Conservation (phyloP, 2,329 filamentous ascomycete genomes). For the Elsinoe perseae region DNA sequence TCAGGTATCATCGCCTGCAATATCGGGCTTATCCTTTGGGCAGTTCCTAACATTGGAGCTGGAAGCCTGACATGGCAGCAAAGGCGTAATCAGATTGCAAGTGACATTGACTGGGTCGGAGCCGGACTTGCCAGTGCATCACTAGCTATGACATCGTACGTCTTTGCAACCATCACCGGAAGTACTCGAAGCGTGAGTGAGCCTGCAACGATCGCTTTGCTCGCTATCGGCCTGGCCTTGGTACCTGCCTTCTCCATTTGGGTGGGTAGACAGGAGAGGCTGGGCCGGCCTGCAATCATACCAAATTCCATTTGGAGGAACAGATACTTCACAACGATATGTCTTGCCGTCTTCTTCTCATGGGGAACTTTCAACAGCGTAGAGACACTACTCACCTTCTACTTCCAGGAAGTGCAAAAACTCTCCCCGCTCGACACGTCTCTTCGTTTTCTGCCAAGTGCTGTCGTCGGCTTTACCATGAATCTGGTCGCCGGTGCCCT, state of each 20-base stretch:
- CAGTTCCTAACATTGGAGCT: slow-evolving; percentile 29
- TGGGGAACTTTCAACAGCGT: slow-evolving; percentile 34
- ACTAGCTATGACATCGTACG: slow-evolving; percentile 45
- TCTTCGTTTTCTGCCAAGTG: slow-evolving; percentile 38
- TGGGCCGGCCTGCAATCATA: slow-evolving; percentile 47
- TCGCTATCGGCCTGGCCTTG: slow-evolving; percentile 38
- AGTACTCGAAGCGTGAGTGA: slow-evolving; percentile 21
- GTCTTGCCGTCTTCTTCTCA: slow-evolving; percentile 35
- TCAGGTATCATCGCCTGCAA: slow-evolving; percentile 38
- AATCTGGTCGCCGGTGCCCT: slow-evolving; percentile 43
- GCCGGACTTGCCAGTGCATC: slow-evolving; percentile 40
- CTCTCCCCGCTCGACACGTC: slow-evolving; percentile 31
- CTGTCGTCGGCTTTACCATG: slow-evolving; percentile 33
- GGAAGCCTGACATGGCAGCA: slow-evolving; percentile 22
- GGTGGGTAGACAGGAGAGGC: slow-evolving; percentile 44
- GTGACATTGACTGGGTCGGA: slow-evolving; percentile 49
- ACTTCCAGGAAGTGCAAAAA: slow-evolving; percentile 37
- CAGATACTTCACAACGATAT: slow-evolving; percentile 48
- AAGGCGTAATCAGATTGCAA: slow-evolving; percentile 27
- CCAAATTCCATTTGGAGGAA: slow-evolving; percentile 58
- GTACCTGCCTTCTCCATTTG: slow-evolving; percentile 48
- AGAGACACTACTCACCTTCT: slow-evolving; percentile 37
- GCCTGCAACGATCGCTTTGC: slow-evolving; percentile 29
- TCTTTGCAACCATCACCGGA: slow-evolving; percentile 21
- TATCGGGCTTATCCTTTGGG: slow-evolving; percentile 34